Conservation (phyloP, 805 yeast genomes). For the Candida insectorum region DNA sequence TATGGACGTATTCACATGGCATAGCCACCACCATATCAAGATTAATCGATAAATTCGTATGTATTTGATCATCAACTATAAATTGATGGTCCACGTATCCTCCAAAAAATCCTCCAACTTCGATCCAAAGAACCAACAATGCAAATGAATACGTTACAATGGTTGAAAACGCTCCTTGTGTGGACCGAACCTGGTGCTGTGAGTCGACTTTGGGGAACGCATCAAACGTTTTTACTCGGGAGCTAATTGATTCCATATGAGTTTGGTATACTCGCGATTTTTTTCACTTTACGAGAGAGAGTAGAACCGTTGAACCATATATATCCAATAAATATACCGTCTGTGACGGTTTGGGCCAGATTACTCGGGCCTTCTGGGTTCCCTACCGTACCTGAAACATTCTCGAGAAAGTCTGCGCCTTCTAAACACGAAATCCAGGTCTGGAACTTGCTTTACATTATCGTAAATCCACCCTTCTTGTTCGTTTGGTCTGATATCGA, state of each 20-base stretch:
- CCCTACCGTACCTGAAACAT: conserved; percentile 43
- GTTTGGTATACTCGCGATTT: neutral
- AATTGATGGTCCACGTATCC: conserved; percentile 79
- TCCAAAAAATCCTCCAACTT: conserved; percentile 79
- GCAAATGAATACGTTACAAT: conserved; percentile 58
- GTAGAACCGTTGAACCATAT: neutral
- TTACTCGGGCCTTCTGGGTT: conserved; percentile 12
- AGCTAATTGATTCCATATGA: conserved; percentile 33
- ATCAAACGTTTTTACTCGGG: conserved; percentile 42
- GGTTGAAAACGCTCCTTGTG: conserved; percentile 75
- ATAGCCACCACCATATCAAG: conserved; percentile 76
- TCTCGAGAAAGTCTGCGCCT: conserved; percentile 55
- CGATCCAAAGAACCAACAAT: conserved; percentile 74
- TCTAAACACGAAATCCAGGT: conserved; percentile 46
- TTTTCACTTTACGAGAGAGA: neutral
- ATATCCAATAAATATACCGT: neutral
- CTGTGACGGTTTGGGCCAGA: neutral
- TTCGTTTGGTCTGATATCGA: conserved; percentile 23
- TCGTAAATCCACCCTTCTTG: conserved; percentile 54
- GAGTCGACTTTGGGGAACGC: conserved; percentile 46
- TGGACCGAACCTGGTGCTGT: conserved; percentile 65
- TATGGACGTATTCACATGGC: conserved; percentile 76
- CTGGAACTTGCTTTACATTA: conserved; percentile 14
- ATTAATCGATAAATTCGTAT: conserved; percentile 62
- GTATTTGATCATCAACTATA: conserved; percentile 60